These are phyloP conservation scores for Zhuliangozyma blackwelliae DNA, from an alignment of 1,139 yeast species.

Conservation along the genomic window DNA sequence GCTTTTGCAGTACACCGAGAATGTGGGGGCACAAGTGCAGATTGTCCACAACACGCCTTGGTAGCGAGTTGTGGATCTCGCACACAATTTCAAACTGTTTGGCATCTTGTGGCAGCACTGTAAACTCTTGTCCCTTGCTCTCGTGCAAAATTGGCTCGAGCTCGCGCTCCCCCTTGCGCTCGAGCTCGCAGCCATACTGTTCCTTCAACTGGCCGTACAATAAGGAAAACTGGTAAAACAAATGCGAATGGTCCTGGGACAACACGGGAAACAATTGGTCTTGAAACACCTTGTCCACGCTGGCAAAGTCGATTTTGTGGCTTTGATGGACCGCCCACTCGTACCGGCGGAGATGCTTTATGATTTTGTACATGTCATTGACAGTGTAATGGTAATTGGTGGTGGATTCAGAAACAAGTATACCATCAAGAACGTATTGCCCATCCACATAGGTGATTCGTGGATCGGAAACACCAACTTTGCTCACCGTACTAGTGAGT, in stretches of 20 bases:
- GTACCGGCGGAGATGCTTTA: constrained; percentile 1
- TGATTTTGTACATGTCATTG: constrained; percentile 6
- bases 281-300: not conserved
- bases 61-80: constrained; percentile 2
- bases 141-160: not conserved
- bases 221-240: constrained; percentile 2
- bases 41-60: too few relatives aligned
- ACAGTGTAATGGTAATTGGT: constrained; percentile 8
- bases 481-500: not conserved
- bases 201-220: constrained; percentile 4
- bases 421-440: too few relatives aligned
- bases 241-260: not conserved
- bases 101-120: not conserved
- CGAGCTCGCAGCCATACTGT: not conserved
- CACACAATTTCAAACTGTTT: constrained; percentile 3
- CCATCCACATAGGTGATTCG: too few relatives aligned
- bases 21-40: too few relatives aligned
- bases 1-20: too few relatives aligned
- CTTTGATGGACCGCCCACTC: not conserved
- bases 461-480: too few relatives aligned
- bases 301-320: not conserved
- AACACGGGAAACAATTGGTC: constrained; percentile 2
- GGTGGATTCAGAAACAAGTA: too few relatives aligned
- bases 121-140: not conserved
- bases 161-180: too few relatives aligned